Percentiles rank a stretch among this genome's conserved stretches.
Evolutionary conservation across 352 stramenopile species (phyloP).

Genomic region (Phytophthora pini): DNA sequence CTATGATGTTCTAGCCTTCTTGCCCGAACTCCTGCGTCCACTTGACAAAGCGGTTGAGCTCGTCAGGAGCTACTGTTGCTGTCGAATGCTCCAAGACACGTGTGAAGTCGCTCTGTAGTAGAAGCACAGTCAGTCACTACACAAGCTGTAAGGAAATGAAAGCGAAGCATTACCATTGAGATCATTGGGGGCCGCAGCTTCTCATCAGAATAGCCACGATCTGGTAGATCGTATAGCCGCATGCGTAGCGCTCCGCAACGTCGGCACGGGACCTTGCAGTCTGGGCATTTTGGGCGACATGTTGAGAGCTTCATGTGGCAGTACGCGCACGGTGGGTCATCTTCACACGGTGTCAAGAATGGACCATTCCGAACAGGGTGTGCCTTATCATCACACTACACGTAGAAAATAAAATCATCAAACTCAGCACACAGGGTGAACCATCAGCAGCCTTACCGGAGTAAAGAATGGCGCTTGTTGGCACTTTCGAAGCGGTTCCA

Average conservation of each 20-base stretch:
- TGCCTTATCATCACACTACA: slow-evolving; percentile 83
- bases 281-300: slow-evolving; percentile 63
- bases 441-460: slow-evolving; percentile 45
- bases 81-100: slow-evolving; percentile 94
- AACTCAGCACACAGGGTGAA: no score
- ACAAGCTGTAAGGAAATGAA: not conserved
- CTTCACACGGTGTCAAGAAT: slow-evolving; percentile 84
- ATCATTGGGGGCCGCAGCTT: slow-evolving; percentile 89
- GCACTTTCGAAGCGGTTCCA: slow-evolving; percentile 97
- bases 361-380: slow-evolving; percentile 58
- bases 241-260: slow-evolving; percentile 83
- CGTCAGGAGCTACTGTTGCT: slow-evolving; percentile 95
- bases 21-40: slow-evolving; percentile 99
- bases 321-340: slow-evolving; percentile 86
- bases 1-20: slow-evolving; percentile 88
- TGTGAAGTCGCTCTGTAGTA: slow-evolving; percentile 94
- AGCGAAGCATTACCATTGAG: slow-evolving; percentile 64
- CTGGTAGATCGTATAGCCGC: slow-evolving; percentile 85
- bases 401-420: slow-evolving; percentile 4
- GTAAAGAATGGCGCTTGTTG: slow-evolving; percentile 96
- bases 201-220: slow-evolving; percentile 83
- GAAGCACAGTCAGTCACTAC: slow-evolving; percentile 3
- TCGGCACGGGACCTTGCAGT: slow-evolving; percentile 76
- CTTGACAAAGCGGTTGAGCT: slow-evolving; percentile 97
- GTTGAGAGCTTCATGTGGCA: slow-evolving; percentile 91